These are phyloP conservation scores for Lecanicillium sp. DNA, from an alignment of 2,329 filamentous ascomycete species.

Conservation along the genomic window DNA sequence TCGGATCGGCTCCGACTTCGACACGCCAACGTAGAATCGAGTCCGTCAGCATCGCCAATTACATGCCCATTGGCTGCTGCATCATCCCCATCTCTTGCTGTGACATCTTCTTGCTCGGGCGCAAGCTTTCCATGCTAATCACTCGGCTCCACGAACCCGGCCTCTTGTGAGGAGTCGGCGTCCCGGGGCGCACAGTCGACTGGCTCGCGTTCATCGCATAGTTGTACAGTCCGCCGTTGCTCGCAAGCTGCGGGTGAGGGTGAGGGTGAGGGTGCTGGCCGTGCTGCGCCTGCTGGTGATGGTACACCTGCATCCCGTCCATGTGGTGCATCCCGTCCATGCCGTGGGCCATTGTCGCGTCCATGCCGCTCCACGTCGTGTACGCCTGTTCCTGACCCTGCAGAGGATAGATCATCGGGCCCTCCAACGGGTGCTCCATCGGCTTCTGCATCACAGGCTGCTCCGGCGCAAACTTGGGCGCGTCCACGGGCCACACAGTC, in stretches of 20 bases:
- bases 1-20: neutral
- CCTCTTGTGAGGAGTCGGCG: conserved; percentile 33
- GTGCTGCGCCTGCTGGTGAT: conserved; percentile 9
- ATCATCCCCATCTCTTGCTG: conserved; percentile 22
- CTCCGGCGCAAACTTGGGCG: conserved; percentile 35
- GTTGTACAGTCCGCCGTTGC: conserved; percentile 11
- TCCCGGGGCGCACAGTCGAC: conserved; percentile 29
- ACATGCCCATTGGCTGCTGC: conserved; percentile 23
- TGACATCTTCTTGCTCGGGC: conserved; percentile 30
- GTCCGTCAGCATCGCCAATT: neutral
- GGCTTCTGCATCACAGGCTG: conserved; percentile 24
- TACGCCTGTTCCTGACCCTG: conserved; percentile 12
- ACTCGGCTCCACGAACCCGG: conserved; percentile 34
- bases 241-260: conserved; percentile 1
- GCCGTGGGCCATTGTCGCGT: neutral
- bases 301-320: conserved; percentile 12
- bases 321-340: conserved; percentile 11
- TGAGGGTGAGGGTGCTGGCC: neutral
- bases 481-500: conserved; percentile 31
- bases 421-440: conserved; percentile 20
- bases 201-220: conserved; percentile 20
- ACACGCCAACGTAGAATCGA: neutral
- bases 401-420: conserved; percentile 15
- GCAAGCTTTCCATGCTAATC: conserved; percentile 32
- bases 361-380: conserved; percentile 10